Conservation (phyloP, 257 asterid species). For the Capsicum rhomboideum region DNA sequence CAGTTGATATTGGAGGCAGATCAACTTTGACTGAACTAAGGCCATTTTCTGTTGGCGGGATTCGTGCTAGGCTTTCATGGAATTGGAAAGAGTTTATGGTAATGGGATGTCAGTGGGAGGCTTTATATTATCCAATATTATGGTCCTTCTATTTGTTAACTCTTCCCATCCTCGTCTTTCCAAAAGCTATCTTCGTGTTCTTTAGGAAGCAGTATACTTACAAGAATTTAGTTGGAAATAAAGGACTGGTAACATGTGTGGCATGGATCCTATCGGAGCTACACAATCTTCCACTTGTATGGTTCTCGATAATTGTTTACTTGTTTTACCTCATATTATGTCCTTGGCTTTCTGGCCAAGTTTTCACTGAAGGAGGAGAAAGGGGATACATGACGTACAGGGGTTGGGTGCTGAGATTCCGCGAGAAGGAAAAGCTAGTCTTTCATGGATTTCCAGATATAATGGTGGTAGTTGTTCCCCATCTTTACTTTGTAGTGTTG, state of each 20-base stretch:
- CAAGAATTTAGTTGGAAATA: conserved; percentile 34
- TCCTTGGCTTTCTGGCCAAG: conserved; percentile 87
- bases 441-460: conserved; percentile 84
- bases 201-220: conserved; percentile 41
- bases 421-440: conserved; percentile 20
- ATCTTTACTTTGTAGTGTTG: conserved; percentile 60
- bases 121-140: conserved; percentile 59
- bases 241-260: conserved; percentile 29
- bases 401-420: conserved; percentile 62
- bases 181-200: conserved; percentile 34
- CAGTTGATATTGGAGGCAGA: conserved; percentile 48
- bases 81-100: conserved; percentile 76
- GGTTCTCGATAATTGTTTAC: conserved; percentile 44
- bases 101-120: conserved; percentile 96
- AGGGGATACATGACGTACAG: conserved; percentile 73
- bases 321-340: conserved; percentile 66
- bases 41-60: conserved; percentile 73
- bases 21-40: conserved; percentile 54
- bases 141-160: conserved; percentile 39
- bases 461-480: conserved; percentile 82
- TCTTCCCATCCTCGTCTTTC: conserved; percentile 47
- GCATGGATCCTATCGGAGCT: conserved; percentile 57
- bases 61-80: conserved; percentile 52
- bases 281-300: conserved; percentile 33
- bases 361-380: conserved; percentile 37